A percentile compares a stretch with the other conserved stretches of the same genome.
phyloP scores from a whole-genome alignment of 1,284 basidiomycete genomes.

The Sporisorium graminicola region DNA sequence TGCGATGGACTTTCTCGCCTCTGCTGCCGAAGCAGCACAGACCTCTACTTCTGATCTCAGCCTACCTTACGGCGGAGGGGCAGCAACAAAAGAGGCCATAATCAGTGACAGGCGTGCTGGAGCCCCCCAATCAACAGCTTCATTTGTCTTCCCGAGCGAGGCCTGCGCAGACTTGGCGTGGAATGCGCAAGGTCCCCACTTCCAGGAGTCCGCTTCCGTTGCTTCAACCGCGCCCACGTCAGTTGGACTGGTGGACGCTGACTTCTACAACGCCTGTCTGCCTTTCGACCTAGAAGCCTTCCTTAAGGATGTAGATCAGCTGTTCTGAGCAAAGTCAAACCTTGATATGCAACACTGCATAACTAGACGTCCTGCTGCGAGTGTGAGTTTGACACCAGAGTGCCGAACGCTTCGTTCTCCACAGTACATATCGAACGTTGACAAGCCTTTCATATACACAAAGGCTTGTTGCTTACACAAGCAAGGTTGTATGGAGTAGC shows the following conservation, averaged over 20 bases:
- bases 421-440: no score
- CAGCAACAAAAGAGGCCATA: no score
- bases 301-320: conserved; percentile 36
- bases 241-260: conserved; percentile 3
- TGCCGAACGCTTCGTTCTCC: no score
- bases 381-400: no score
- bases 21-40: conserved; percentile 17
- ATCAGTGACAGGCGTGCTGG: no score
- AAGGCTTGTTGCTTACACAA: no score
- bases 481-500: conserved; percentile 30
- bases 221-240: background rate
- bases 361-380: no score
- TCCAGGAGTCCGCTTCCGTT: background rate
- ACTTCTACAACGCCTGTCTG: conserved; percentile 15
- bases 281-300: conserved; percentile 42
- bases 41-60: background rate
- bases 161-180: no score
- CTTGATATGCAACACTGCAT: no score
- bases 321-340: conserved; percentile 14
- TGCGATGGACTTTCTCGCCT: conserved; percentile 26
- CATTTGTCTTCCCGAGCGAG: no score
- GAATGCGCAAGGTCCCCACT: background rate
- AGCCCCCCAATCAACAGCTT: no score
- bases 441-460: no score
- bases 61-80: background rate